Conservation (phyloP, 345 rosid species). For the Hibiscus mutabilis region DNA sequence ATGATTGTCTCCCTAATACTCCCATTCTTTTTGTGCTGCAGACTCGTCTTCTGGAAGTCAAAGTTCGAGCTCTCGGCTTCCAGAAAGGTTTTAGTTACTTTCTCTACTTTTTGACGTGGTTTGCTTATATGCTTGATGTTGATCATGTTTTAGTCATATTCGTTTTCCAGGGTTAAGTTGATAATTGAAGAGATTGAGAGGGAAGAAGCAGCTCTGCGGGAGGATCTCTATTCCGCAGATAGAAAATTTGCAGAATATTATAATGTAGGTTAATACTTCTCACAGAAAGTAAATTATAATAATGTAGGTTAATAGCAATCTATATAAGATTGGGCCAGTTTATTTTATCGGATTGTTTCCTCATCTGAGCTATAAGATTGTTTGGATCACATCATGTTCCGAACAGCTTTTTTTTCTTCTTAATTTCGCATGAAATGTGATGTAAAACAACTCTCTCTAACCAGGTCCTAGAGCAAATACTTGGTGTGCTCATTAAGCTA, state of each 20-base stretch:
- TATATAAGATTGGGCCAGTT: not conserved
- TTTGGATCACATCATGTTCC: conserved; percentile 6
- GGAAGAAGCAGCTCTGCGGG: conserved; percentile 82
- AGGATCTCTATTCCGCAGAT: conserved; percentile 91
- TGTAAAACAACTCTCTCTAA: conserved; percentile 17
- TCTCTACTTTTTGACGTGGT: conserved; percentile 9
- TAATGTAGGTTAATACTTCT: conserved; percentile 43
- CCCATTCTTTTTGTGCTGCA: conserved; percentile 23
- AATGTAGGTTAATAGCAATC: conserved; percentile 43
- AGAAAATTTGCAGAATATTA: conserved; percentile 91
- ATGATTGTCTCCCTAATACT: not conserved
- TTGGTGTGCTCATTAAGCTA: conserved; percentile 92
- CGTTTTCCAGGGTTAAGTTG: conserved; percentile 66
- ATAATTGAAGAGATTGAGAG: conserved; percentile 94
- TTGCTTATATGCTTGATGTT: not conserved
- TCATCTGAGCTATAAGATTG: not conserved
- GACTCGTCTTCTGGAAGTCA: conserved; percentile 66
- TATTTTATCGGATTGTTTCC: not conserved
- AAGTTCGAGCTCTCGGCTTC: conserved; percentile 72
- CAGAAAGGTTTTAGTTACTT: conserved; percentile 65
- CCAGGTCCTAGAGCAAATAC: conserved; percentile 94
- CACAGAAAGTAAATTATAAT: conserved; percentile 29
- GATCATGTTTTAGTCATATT: not conserved
- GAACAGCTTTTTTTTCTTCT: not conserved
- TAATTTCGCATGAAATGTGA: not conserved